A percentile compares a stretch with the other conserved stretches of the same genome.
Evolutionary conservation across 257 asterid species (phyloP).

Genomic region (Orobanche coerulescens): DNA sequence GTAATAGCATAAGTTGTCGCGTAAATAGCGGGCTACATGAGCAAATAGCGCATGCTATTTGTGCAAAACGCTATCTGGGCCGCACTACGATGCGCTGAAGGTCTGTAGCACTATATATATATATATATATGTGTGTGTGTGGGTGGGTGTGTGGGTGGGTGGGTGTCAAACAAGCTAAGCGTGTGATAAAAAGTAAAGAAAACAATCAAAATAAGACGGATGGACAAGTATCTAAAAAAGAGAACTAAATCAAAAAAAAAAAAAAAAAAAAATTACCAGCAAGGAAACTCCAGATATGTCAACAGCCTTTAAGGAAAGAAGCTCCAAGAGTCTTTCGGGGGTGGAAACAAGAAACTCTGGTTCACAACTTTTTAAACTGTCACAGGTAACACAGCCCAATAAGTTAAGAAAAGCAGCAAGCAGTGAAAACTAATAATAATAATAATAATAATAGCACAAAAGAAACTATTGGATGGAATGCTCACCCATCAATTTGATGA

Average conservation of each 20-base stretch:
- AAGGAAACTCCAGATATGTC: slow-evolving; percentile 62
- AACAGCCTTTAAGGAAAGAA: slow-evolving; percentile 49
- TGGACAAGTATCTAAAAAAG: neutral
- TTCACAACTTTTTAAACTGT: slow-evolving; percentile 65
- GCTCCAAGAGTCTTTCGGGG: slow-evolving; percentile 77
- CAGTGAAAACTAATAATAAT: neutral
- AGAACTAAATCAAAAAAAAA: too few relatives aligned
- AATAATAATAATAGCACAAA: neutral
- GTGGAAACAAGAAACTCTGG: slow-evolving; percentile 81
- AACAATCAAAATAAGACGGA: neutral
- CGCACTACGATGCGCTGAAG: too few relatives aligned
- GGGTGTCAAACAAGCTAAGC: neutral
- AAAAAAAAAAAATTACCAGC: slow-evolving; percentile 70
- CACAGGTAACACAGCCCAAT: slow-evolving; percentile 6
- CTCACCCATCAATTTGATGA: slow-evolving; percentile 79
- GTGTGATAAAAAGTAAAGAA: neutral
- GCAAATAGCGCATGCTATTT: too few relatives aligned
- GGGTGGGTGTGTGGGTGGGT: neutral
- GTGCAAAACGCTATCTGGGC: too few relatives aligned
- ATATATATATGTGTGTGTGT: too few relatives aligned
- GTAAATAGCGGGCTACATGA: too few relatives aligned
- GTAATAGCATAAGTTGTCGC: too few relatives aligned
- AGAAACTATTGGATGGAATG: neutral
- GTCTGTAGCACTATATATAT: too few relatives aligned
- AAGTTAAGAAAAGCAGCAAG: neutral